Evolutionary conservation across 768 basidiomycete species (phyloP), one percentile per base, ranked within the genome.

Genomic region (Coprinellus micaceus): DNA sequence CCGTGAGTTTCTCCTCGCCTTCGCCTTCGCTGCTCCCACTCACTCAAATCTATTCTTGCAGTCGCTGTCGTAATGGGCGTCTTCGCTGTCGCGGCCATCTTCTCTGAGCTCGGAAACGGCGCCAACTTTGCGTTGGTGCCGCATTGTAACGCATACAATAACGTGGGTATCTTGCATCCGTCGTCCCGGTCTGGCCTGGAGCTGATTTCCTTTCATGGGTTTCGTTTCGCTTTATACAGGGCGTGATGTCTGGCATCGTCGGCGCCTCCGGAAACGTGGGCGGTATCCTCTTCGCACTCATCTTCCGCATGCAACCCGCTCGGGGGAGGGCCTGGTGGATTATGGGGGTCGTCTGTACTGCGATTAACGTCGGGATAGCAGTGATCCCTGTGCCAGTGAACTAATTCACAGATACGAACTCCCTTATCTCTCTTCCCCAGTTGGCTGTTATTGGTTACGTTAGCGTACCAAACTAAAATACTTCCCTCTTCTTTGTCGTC

Each of bases 301-400:
- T 83, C 19, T 81, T 78, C 53, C 71, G 81, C 13, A 79, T 78
- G 64, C 76, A 76, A 41, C 58, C 66, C 19, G 67, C 73, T 4
- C 49, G 63, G 9, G 78, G 79, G 10, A 75, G 73, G 41, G 71
- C 77, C 0, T 79, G 79, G 55, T 77, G 78, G 76, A 75, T 80
- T 37, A 70, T 71, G 46, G 81, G 81, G 3, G 56, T 71, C 4
- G 66, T 82, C 21, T 71, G 71, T 17, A 59, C 77, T 52, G 74
- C 48, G 48, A 61, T 71, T 53, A 71, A 71, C 53, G 52, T 48
- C 21, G 15, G 64, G 12, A 45, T 71, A 15, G 33, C 66, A 36
- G 59, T 57, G 22, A 59, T 71, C 53, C 63, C 64, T 37, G 70
- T 70, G 19, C 69, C 69, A 11, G 63, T 62, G 37, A 58, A 56